Evolutionary conservation across 305 asterid genomes (phyloP).

Genomic region (Ilex paraguariensis): DNA sequence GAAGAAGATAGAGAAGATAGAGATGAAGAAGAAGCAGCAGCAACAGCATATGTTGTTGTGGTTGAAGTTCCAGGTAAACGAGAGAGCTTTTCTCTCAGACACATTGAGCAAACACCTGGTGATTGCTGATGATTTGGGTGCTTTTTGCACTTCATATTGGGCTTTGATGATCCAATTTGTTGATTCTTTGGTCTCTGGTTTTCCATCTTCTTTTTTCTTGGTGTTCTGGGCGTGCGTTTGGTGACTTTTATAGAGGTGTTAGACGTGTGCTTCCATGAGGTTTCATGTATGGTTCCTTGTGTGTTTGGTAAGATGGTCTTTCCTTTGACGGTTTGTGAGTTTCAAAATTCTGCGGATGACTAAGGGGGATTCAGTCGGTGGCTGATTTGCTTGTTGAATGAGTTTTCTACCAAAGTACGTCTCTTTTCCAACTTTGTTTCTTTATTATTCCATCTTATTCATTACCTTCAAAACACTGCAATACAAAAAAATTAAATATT

Average conservation of each 20-base stretch:
- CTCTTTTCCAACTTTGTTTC: too few species aligned
- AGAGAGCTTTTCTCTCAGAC: slow-evolving; percentile 55
- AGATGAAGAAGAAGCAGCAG: slow-evolving; percentile 4
- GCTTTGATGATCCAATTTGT: slow-evolving; percentile 20
- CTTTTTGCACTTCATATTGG: slow-evolving; percentile 37
- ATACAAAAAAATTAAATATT: too few species aligned
- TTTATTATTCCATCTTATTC: too few species aligned
- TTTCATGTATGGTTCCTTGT: slow-evolving; percentile 51
- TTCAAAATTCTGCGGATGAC: slow-evolving; percentile 19
- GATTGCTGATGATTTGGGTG: slow-evolving; percentile 76
- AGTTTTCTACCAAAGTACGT: too few species aligned
- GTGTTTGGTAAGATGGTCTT: slow-evolving; percentile 16
- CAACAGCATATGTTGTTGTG: neutral
- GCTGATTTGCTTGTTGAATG: too few species aligned
- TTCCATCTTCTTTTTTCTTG: slow-evolving; percentile 32
- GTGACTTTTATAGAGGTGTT: slow-evolving; percentile 21
- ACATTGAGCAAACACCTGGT: slow-evolving; percentile 79
- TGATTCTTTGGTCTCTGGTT: slow-evolving; percentile 23
- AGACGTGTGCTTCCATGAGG: slow-evolving; percentile 41
- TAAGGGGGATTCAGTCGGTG: neutral
- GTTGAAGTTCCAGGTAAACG: slow-evolving; percentile 18
- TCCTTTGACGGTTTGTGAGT: slow-evolving; percentile 27
- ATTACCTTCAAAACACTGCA: too few species aligned
- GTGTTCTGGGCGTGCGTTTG: neutral
- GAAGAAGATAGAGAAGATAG: slow-evolving; percentile 10